Evolutionary conservation across 2,329 filamentous ascomycete genomes (phyloP).

Genomic region (Botryotinia narcissicola): DNA sequence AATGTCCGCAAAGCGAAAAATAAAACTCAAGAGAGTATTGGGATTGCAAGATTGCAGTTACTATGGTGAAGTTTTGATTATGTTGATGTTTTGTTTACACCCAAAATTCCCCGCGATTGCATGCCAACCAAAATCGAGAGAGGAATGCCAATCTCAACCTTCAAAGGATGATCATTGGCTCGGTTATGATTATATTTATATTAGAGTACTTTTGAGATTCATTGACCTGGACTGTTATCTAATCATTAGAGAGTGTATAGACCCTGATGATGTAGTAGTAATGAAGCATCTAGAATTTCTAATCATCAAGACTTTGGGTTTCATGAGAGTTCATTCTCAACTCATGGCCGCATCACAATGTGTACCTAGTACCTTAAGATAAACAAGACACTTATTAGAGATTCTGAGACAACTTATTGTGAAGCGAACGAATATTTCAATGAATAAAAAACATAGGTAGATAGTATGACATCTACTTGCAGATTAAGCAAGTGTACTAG

Average conservation of each 20-base stretch:
- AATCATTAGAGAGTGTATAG: not conserved
- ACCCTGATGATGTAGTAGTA: not conserved
- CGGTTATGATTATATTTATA: not conserved
- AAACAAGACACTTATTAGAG: not conserved
- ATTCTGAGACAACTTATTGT: not conserved
- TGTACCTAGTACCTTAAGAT: not conserved
- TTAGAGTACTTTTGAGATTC: not conserved
- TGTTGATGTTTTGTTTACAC: slow-evolving; percentile 22
- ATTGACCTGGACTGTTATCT: not conserved
- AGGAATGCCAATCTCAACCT: slow-evolving; percentile 14
- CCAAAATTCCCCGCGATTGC: slow-evolving; percentile 8
- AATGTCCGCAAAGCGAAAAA: not conserved
- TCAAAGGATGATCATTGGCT: not conserved
- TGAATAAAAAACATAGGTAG: not conserved
- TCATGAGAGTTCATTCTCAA: not conserved
- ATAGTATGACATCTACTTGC: not conserved
- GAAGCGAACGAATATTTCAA: not conserved
- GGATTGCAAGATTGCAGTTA: not conserved
- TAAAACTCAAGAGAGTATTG: not conserved
- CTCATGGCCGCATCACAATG: not conserved
- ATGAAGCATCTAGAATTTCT: not conserved
- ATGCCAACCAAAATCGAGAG: slow-evolving; percentile 1
- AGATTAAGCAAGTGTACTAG: not conserved
- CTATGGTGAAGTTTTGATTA: slow-evolving; percentile 9
- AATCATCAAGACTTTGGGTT: not conserved